A percentile compares a stretch with the other conserved stretches of the same genome.
Evolutionary conservation across 179 eudicot genomes (phyloP).

Genomic region (Beta lomatogona): DNA sequence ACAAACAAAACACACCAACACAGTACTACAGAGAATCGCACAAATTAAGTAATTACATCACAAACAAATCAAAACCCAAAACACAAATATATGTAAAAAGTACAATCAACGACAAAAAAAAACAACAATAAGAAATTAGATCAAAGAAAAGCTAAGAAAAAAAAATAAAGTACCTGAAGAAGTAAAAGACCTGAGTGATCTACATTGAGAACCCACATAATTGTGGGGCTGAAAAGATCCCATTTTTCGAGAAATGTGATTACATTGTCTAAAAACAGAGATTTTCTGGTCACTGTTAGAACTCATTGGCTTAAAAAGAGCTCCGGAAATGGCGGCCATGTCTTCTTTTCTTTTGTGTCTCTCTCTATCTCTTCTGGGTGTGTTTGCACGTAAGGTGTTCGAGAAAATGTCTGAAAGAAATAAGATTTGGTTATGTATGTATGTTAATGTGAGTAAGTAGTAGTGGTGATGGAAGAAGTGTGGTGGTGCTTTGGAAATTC

Average conservation of each 20-base stretch:
- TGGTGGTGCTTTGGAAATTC: constrained; percentile 31
- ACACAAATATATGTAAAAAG: not conserved
- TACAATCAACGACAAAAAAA: not conserved
- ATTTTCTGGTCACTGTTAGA: not conserved
- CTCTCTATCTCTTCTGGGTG: not conserved
- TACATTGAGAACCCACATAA: constrained; percentile 14
- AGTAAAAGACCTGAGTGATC: constrained; percentile 19
- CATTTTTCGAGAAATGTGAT: constrained; percentile 20
- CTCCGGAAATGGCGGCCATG: constrained; percentile 37
- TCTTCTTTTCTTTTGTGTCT: no score
- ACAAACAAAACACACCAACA: not conserved
- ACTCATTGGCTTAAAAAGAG: constrained; percentile 24
- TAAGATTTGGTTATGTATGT: not conserved
- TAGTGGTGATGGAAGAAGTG: no score
- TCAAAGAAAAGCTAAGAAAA: not conserved
- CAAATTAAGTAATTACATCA: not conserved
- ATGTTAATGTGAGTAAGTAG: no score
- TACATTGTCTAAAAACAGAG: constrained; percentile 11
- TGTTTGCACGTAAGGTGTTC: constrained; percentile 2
- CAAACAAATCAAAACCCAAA: not conserved
- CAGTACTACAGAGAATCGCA: not conserved
- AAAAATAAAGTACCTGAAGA: constrained; percentile 25
- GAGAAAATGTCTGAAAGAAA: constrained; percentile 22
- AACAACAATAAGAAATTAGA: not conserved
- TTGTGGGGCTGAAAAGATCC: constrained; percentile 23